Base-by-base conservation (phyloP, 805 yeast species). In the Lipomyces starkeyi region DNA sequence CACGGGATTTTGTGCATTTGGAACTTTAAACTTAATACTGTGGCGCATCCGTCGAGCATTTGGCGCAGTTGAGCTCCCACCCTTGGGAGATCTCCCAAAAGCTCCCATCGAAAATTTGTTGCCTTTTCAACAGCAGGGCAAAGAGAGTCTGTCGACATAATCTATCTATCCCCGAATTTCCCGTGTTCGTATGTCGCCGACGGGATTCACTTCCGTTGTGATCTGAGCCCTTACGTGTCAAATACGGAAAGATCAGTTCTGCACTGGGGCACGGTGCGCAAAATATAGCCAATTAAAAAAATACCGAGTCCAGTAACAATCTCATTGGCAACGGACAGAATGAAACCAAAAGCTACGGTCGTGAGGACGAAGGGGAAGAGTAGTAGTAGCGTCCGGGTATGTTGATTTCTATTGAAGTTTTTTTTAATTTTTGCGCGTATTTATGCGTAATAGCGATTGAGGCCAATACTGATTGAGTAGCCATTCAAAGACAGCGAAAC, bases 401-500 rank as follows among this genome's bases (percentile, higher is more conserved):
- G 67, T 27, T 8, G 29, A 20, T n/a, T 7, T 27, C 27, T 25
- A 27, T 3, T 20, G 22, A 25, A n/a, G 2, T 17, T 35, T 20
- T 35, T 35, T 32, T 6, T 8, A 17, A n/a, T 29, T 27, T 32
- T 47, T 22, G 32, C 27, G n/a, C 27, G 7, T 27, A n/a, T 22
- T n/a, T 17, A 35, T 17, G n/a, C 59, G 56, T 11, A 35, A 9
- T 7, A n/a, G 25, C 11, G 8, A 14, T 22, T 53, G n/a, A 17
- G 63, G 61, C 61, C 64, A 49, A 54, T 61, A 20, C 63, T 59
- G 40, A 43, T n/a, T 43, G 49, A 43, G 3, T 43, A 43, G 49
- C 49, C 49, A 17, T 81, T 81, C 72, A 74, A 70, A 47, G 84
- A 81, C 58, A 68, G 73, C 43, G 59, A 65, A n/a, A 75, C 80